phyloP scores from a whole-genome alignment of 345 rosid genomes.

The Stellera chamaejasme region DNA sequence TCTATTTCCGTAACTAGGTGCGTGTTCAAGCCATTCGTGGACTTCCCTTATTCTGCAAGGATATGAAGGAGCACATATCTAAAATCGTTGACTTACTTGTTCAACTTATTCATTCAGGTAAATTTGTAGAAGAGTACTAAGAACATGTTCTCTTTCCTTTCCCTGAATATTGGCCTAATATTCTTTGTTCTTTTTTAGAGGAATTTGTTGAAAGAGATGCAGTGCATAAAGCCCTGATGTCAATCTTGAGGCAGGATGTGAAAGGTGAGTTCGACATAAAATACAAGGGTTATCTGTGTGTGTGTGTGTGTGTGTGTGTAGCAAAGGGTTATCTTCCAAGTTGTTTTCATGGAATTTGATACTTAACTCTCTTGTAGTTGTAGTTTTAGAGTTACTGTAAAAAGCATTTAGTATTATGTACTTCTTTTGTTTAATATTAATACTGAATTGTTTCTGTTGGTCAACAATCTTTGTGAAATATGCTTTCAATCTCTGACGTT shows the following conservation, averaged over 20 bases:
- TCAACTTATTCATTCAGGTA: slow-evolving; percentile 77
- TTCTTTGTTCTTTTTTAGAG: slow-evolving; percentile 35
- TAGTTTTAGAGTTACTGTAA: no score
- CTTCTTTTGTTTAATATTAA: no score
- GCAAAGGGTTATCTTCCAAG: not conserved
- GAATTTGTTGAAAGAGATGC: slow-evolving; percentile 96
- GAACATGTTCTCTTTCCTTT: slow-evolving; percentile 7
- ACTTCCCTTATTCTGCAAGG: slow-evolving; percentile 93
- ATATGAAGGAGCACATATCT: slow-evolving; percentile 59
- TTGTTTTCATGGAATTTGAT: not conserved
- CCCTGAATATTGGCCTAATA: not conserved
- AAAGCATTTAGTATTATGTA: no score
- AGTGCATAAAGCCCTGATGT: slow-evolving; percentile 94
- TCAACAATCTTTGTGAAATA: no score
- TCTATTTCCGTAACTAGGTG: slow-evolving; percentile 39
- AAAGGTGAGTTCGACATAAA: slow-evolving; percentile 56
- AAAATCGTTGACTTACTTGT: slow-evolving; percentile 86
- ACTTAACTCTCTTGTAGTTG: no score
- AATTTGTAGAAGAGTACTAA: slow-evolving; percentile 4
- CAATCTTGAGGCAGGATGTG: slow-evolving; percentile 89
- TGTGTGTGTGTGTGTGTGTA: no score
- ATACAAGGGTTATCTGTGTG: not conserved
- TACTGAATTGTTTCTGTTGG: no score
- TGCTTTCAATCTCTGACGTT: no score
- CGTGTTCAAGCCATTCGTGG: slow-evolving; percentile 98